A percentile compares a stretch with the other conserved stretches of the same genome.
These are phyloP conservation scores for Biscogniauxia sp. DNA, from an alignment of 2,329 filamentous ascomycete species.

Conservation along the genomic window DNA sequence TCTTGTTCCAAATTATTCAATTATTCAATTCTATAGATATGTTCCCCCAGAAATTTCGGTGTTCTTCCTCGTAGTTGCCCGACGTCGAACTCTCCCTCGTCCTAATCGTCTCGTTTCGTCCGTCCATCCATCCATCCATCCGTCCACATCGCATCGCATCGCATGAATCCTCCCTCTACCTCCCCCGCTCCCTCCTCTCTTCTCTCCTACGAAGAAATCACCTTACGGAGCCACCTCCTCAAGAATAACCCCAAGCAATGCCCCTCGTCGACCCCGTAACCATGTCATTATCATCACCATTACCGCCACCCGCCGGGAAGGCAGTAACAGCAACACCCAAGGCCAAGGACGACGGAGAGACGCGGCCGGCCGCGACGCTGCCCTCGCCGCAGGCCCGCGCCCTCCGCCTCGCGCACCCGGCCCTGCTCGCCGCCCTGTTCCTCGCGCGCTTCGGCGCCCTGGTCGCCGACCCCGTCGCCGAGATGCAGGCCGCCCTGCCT, in stretches of 20 bases:
- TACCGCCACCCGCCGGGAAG: slow-evolving; percentile 26
- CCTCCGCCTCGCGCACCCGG: slow-evolving; percentile 66
- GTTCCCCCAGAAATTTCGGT: too few relatives aligned
- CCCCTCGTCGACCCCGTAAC: slow-evolving; percentile 36
- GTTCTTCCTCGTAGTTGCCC: too few relatives aligned
- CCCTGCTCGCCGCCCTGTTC: slow-evolving; percentile 63
- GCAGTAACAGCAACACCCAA: slow-evolving; percentile 29
- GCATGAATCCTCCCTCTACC: too few relatives aligned
- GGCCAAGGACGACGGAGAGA: slow-evolving; percentile 25
- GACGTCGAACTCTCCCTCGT: too few relatives aligned
- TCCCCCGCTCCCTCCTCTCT: too few relatives aligned
- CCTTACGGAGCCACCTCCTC: background rate
- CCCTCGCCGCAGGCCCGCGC: slow-evolving; percentile 40
- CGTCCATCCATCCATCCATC: too few relatives aligned
- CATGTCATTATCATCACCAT: slow-evolving; percentile 32
- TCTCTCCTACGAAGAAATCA: background rate
- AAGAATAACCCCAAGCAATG: slow-evolving; percentile 19
- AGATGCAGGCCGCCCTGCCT: slow-evolving; percentile 60
- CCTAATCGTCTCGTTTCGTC: too few relatives aligned
- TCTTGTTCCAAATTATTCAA: too few relatives aligned
- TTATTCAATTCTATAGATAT: too few relatives aligned
- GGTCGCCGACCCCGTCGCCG: slow-evolving; percentile 66
- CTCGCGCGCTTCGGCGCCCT: slow-evolving; percentile 62
- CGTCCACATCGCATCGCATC: too few relatives aligned
- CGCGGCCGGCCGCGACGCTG: slow-evolving; percentile 39